Evolutionary conservation across 2,329 filamentous ascomycete species (phyloP), one percentile per base, ranked within the genome.

Genomic region (Calonectria honghensis): DNA sequence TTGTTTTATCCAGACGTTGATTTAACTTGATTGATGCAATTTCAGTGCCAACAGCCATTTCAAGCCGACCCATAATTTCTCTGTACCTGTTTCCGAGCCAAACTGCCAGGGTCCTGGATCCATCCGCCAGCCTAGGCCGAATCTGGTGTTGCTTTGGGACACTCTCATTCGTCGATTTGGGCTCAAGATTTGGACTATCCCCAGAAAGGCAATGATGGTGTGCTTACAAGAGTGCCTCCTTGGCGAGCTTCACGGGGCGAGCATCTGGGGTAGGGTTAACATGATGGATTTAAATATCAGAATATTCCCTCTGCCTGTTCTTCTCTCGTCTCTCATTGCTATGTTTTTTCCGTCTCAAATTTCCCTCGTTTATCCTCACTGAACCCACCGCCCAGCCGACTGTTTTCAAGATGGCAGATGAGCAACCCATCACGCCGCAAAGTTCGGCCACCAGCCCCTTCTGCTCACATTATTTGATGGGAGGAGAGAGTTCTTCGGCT

Each of bases 221-320:
- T 48, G 50, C n/a, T 29, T 29, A 18, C 32, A 59, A 57, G 1
- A 39, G n/a, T 63, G 20, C 24, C 57, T 63, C 32, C 35, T 32
- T 16, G 51, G 14, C 51, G 10, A 54, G 51, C 51, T 54, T 54
- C 31, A 54, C 51, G 51, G 31, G 27, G 64, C 4, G 32, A 39
- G 27, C n/a, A 32, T 51, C 13, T 52, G 27, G 39, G 41, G 51
- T 32, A 54, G 31, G 51, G 27, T 32, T 50, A 31, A 45, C 18
- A 35, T 32, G 35, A 68, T 59, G 32, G 66, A 68, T 68, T 68
- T 68, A 68, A 68, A 68, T 27, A 68, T 67, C 39, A 68, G 66
- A 57, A 66, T 48, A 68, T 68, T 35, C 66, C 66, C 66, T 59
- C 32, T 63, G 51, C n/a, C 14, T 32, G n/a, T 31, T 50, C 4